Base-by-base conservation (phyloP, 2,329 filamentous ascomycete genomes). In the Magnaporthiopsis incrustans region DNA sequence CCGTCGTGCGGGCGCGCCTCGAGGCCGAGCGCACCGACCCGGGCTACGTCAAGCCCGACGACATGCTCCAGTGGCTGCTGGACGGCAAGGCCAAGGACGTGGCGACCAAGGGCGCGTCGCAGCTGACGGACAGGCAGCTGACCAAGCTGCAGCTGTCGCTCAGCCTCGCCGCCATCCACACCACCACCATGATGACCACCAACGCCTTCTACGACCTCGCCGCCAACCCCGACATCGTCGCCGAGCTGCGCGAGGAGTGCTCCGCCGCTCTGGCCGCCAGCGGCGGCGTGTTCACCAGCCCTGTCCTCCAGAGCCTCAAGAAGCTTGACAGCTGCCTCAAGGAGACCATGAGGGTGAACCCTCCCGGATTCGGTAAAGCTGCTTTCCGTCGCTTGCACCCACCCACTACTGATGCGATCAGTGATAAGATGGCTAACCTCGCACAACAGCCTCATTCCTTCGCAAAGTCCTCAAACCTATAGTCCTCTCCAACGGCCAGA, bases 201-300 rank as follows among this genome's bases (percentile, higher is more conserved):
- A 84, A 76, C 65, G 77, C 78, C 6, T 76, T 87, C 60, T 85
- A 82, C 68, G 80, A 82, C 64, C 70, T 88, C 4, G 79, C 78
- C 0, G 75, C 79, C 8, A 72, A 76, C 67, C 83, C 82, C 0
- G 79, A 85, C 35, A 76, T 82, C 67, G 72, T 82, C 44, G 73
- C 81, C 6, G 77, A 79, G 14, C 71, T 86, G 1, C 79, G 84
- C 1, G 76, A 82, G 26, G 84, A 87, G 67, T 79, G 82, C 8
- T 68, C 73, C 3, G 68, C 73, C 0, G 77, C 76, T 0, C 68
- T 82, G 0, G 70, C 69, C 1, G 72, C 73, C 18, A 69, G 75
- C 27, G 71, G 72, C 32, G 74, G 69, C 35, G 66, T 67, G 8
- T 71, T 74, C 61, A 71, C 70, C 30, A 67, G 70, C 56, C 26